Conservation (phyloP, 495 filamentous ascomycete species). For the Cercophora sp. region DNA sequence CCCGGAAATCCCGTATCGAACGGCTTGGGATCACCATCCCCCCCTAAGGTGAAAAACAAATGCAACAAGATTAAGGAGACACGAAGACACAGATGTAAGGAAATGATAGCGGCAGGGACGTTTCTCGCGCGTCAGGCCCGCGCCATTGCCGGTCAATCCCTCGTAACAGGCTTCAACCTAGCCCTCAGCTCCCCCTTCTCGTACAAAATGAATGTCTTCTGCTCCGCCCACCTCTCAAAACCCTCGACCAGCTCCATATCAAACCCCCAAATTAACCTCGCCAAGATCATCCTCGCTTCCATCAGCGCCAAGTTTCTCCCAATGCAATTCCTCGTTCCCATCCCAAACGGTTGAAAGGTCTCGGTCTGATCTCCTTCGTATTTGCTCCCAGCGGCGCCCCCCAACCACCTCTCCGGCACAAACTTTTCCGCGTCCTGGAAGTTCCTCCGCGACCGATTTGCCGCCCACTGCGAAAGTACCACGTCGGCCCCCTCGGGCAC, state of each 20-base stretch:
- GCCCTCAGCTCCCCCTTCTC: conserved; percentile 4
- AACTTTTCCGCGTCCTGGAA: conserved; percentile 1
- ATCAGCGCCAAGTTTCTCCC: neutral
- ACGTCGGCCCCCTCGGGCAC: neutral
- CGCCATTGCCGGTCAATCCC: neutral
- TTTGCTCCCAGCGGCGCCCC: neutral
- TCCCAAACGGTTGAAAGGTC: conserved; percentile 1
- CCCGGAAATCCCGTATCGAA: no score
- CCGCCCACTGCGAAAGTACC: conserved; percentile 5
- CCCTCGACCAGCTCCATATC: conserved; percentile 1
- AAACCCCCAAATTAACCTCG: conserved; percentile 6
- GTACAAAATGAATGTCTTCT: conserved; percentile 4
- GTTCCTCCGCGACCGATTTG: neutral
- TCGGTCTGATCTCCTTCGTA: neutral
- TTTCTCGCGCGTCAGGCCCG: no score
- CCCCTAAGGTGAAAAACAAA: no score
- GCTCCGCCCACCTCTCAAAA: neutral
- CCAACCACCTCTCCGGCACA: conserved; percentile 5
- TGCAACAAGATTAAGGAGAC: no score
- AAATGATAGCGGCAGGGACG: no score
- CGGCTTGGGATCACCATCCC: no score
- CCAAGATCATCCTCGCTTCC: conserved; percentile 2
- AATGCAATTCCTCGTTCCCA: neutral
- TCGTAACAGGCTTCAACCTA: neutral
- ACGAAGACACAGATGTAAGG: no score